Base-by-base conservation (phyloP, 2,329 filamentous ascomycete species). In the Lachnum nothofagi region DNA sequence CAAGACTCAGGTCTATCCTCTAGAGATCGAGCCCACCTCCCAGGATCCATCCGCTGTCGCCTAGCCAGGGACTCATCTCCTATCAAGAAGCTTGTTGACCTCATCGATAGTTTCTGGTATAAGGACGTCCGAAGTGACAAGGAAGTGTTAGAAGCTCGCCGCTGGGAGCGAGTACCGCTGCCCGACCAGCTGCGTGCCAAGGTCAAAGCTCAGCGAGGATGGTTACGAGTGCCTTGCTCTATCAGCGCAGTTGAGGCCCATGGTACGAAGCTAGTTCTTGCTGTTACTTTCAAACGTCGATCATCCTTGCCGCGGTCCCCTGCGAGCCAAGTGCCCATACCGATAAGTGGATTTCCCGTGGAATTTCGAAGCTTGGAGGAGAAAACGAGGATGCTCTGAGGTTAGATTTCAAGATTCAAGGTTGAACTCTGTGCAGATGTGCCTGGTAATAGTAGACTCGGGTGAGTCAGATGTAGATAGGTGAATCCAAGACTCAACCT, bases 71-170 rank as follows among this genome's bases (percentile, higher is more conserved):
- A 37, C 16, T 37, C 29, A 9, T 23, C 42, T 2, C 33, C 22
- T 6, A 19, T 45, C 14, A 37, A 25, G n/a, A 38, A 27, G 16
- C 33, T 45, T 9, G 33, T 45, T 6, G 42, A 45, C n/a, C 16
- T 29, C 3, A 45, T 45, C 17, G 42, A 45, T 19, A 38, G 42
- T 12, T 45, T 45, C n/a, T 45, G 33, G 42, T 45, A 45, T 16
- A 45, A 45, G 17, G 42, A 45, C 12, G 29, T 37, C 14, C 31
- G 22, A 5, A 37, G 7, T 5, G 42, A 45, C n/a, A 9, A 33
- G 9, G 42, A 45, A 5, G 14, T 29, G 14, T 25, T n/a, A 4
- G 35, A 45, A 14, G 17, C 16, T 14, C n/a, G 23, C 16, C 17
- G 9, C 12, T 38, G 42, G 42, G 29, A 23, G 10, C 37, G 27